Conservation (phyloP, 345 rosid genomes). For the Linum trigynum region DNA sequence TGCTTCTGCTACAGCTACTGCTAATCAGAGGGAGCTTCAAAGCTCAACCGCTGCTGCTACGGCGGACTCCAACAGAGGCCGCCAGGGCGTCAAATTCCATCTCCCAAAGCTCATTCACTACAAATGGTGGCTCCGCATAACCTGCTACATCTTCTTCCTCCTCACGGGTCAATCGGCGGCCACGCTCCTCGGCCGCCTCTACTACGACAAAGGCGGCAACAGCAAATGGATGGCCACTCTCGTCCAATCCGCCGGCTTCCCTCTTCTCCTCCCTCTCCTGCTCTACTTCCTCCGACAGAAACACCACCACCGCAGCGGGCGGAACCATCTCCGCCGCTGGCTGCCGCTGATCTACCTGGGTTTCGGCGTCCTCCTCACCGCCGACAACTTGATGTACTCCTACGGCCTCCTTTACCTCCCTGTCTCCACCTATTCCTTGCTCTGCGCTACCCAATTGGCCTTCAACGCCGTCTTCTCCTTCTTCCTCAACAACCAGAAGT, state of each 20-base stretch:
- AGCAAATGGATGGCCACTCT: constrained; percentile 62
- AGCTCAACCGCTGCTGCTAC: too few species aligned
- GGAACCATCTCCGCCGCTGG: constrained; percentile 18
- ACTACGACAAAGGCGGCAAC: constrained; percentile 51
- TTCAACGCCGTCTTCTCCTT: constrained; percentile 44
- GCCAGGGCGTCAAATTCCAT: background rate
- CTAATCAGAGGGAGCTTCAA: background rate
- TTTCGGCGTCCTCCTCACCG: constrained; percentile 28
- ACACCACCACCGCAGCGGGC: background rate
- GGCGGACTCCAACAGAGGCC: too few species aligned
- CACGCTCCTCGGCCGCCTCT: constrained; percentile 40
- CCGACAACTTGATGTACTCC: constrained; percentile 46
- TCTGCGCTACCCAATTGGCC: constrained; percentile 46
- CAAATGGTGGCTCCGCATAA: constrained; percentile 42
- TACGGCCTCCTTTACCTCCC: constrained; percentile 47
- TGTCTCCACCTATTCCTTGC: constrained; percentile 48
- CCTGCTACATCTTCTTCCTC: constrained; percentile 26
- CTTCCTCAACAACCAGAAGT: constrained; percentile 43
- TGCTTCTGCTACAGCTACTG: background rate
- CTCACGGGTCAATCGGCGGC: constrained; percentile 40
- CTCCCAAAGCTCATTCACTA: constrained; percentile 20
- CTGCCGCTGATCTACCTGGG: constrained; percentile 17
- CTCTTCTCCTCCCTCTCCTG: constrained; percentile 33
- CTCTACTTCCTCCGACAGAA: constrained; percentile 17
- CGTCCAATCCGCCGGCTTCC: constrained; percentile 56